phyloP scores from a whole-genome alignment of 306 rosid genomes.

The Rosa multiflora region DNA sequence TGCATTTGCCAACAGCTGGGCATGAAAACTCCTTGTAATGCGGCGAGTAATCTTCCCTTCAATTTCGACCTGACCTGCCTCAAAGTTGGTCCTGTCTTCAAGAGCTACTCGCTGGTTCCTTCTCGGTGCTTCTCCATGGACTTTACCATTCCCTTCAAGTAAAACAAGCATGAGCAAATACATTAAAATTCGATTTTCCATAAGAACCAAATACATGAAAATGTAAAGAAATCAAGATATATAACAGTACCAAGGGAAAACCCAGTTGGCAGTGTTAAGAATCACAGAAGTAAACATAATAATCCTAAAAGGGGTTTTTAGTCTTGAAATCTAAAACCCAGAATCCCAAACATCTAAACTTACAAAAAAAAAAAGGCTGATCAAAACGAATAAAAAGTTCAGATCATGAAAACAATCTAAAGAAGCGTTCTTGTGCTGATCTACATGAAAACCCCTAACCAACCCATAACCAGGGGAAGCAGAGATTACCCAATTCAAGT shows the following conservation, averaged over 20 bases:
- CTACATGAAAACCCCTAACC: neutral
- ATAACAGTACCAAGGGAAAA: neutral
- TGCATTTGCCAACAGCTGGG: constrained; percentile 30
- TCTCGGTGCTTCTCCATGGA: constrained; percentile 44
- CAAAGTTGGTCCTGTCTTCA: constrained; percentile 65
- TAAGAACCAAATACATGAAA: neutral
- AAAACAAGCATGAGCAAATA: neutral
- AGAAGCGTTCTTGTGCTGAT: neutral
- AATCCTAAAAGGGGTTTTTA: neutral
- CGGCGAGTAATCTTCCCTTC: constrained; percentile 33
- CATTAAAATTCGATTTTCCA: neutral
- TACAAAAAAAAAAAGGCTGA: no score
- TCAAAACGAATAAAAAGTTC: neutral
- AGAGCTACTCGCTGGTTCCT: constrained; percentile 57
- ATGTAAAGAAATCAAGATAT: neutral
- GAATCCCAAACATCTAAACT: neutral
- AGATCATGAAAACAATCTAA: neutral
- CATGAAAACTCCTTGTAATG: constrained; percentile 19
- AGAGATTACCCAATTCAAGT: neutral
- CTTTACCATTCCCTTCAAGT: constrained; percentile 48
- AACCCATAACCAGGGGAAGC: neutral
- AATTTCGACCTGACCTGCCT: constrained; percentile 28
- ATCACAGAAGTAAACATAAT: neutral
- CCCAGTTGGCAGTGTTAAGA: neutral
- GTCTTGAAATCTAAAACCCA: neutral